phyloP scores from a whole-genome alignment of 108 stramenopile genomes.

The Skeletonema menzelii region DNA sequence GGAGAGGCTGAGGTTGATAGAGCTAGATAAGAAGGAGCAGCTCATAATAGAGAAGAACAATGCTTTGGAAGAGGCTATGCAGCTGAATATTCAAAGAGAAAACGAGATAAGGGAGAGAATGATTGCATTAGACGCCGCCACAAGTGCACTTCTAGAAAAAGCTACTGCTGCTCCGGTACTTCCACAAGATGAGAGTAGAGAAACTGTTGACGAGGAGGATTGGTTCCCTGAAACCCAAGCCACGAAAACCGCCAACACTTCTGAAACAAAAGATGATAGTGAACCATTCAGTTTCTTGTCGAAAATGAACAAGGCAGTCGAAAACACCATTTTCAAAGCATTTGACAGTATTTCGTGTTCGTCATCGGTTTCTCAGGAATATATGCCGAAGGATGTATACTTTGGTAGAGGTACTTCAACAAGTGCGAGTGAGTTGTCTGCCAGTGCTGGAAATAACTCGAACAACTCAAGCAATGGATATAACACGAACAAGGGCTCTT shows the following conservation, averaged over 20 bases:
- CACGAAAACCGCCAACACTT: not conserved
- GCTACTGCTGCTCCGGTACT: not conserved
- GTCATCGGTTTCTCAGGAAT: not conserved
- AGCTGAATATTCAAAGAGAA: not conserved
- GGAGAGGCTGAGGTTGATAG: not conserved
- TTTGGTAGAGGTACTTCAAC: not conserved
- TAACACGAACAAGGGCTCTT: not conserved
- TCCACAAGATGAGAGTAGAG: not conserved
- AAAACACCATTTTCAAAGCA: not conserved
- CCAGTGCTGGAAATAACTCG: no score
- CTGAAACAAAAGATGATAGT: not conserved
- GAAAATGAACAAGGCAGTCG: not conserved
- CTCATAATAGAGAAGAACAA: not conserved
- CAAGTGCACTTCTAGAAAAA: not conserved
- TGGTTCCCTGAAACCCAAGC: not conserved
- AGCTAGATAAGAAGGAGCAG: not conserved
- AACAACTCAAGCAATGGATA: no score
- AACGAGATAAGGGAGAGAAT: constrained; percentile 1
- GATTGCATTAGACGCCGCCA: constrained; percentile 4
- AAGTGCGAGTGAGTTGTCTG: no score
- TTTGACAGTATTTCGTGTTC: not conserved
- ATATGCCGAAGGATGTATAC: not conserved
- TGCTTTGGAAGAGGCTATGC: constrained; percentile 6
- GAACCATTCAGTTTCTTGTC: not conserved
- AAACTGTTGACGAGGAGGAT: not conserved